Base-by-base conservation (phyloP, 768 basidiomycete genomes). In the Clathrus columnatus region DNA sequence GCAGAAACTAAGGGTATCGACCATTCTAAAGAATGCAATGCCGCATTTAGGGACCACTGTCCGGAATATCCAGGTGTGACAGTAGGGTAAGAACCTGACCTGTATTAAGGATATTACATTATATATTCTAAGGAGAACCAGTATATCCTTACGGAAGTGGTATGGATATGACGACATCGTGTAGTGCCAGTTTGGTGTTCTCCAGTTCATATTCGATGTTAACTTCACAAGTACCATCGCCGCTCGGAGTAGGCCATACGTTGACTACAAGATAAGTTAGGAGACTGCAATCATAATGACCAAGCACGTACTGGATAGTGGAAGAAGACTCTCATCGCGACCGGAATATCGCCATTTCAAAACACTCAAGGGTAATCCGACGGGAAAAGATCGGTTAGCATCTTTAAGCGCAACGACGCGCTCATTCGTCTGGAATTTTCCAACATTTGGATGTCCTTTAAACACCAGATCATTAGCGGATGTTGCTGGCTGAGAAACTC, bases 161-260 rank as follows among this genome's bases (percentile, higher is more conserved):
- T 61, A 98, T 95, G 51, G 86, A 85, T 59, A 98, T 91, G 60
- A 82, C 76, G 21, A 94, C 80, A 66, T 97, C 90, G 67, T 89
- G 81, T 1, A 97, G 75, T 0, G 82, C 81, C 52, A 97, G 71
- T 48, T 77, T 78, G 59, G 87, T 79, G 60, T 91, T 88, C 66
- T 95, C 92, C 46, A 98, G 85, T 67, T 98, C 94, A 65, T 96
- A 97, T 70, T 97, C 96, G 59, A 98, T 90, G 69, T 89, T 94
- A 57, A 98, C 90, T 60, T 95, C 92, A 61, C 85, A 88, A 1
- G 85, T 86, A n/a, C 92, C 92, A 58, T 91, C 87, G 62, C 90
- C 91, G 36, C 88, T 84, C 5, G 90, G 87, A 11, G 91, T 85
- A 11, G 94, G 96, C 94, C 94, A 98, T 70, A 91, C 94, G 66